Conservation (phyloP, 2,329 filamentous ascomycete species). For the Moelleriella libera region DNA sequence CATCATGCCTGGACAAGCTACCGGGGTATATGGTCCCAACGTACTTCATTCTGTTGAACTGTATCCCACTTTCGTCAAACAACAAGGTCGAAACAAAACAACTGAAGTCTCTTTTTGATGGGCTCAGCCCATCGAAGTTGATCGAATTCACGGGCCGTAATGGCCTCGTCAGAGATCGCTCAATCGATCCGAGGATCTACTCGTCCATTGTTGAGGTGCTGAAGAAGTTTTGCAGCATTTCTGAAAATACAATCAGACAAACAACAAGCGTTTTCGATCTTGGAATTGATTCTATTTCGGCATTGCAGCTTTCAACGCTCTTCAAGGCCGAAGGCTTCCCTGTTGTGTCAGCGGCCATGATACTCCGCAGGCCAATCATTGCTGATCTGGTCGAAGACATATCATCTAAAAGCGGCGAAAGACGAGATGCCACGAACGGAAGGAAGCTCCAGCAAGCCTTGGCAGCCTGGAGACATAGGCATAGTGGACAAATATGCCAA, state of each 20-base stretch:
- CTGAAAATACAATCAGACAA: constrained; percentile 27
- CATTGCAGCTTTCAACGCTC: constrained; percentile 51
- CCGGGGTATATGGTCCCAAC: constrained; percentile 87
- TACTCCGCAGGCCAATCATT: constrained; percentile 50
- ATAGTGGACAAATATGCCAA: constrained; percentile 37
- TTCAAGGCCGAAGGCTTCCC: constrained; percentile 50
- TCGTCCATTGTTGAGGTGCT: constrained; percentile 38
- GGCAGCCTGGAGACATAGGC: constrained; percentile 47
- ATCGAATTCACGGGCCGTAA: constrained; percentile 34
- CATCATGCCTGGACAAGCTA: constrained; percentile 54
- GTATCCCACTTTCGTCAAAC: constrained; percentile 70
- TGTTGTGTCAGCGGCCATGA: constrained; percentile 45
- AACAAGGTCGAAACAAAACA: constrained; percentile 74
- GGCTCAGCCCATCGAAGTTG: constrained; percentile 44
- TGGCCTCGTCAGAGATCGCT: constrained; percentile 9
- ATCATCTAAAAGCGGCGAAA: constrained; percentile 1
- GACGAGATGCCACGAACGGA: constrained; percentile 23
- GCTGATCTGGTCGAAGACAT: constrained; percentile 29
- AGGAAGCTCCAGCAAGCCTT: constrained; percentile 45
- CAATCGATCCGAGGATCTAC: constrained; percentile 22
- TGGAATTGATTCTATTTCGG: constrained; percentile 79
- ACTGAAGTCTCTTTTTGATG: constrained; percentile 51
- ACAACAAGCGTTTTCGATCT: constrained; percentile 67
- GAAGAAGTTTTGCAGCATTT: constrained; percentile 33
- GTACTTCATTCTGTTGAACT: constrained; percentile 57